Percentiles rank a stretch among this genome's conserved stretches.
Conservation (phyloP, 495 filamentous ascomycete species). For the Xylaria venustula region DNA sequence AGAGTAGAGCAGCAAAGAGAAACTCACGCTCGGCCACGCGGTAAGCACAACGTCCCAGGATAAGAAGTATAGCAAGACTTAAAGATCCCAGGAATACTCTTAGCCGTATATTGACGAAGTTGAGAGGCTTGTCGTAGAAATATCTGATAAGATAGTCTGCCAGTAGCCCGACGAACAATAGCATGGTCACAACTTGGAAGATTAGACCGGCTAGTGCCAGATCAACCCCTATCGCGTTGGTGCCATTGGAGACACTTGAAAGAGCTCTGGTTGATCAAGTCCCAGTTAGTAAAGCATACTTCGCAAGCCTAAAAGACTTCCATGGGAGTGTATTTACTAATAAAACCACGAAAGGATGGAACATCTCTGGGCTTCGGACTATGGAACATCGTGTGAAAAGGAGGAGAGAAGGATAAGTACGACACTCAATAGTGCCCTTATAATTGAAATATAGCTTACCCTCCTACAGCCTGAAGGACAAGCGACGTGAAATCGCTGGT, state of each 20-base stretch:
- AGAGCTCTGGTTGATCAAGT: constrained; percentile 35
- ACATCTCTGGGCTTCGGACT: no score
- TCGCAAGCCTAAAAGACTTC: no score
- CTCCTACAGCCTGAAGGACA: constrained; percentile 50
- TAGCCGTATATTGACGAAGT: constrained; percentile 19
- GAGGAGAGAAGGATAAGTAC: not conserved
- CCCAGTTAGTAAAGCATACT: no score
- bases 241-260: constrained; percentile 24
- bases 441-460: not conserved
- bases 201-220: constrained; percentile 51
- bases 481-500: constrained; percentile 51
- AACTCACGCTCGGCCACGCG: constrained; percentile 44
- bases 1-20: not conserved
- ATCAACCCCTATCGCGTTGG: constrained; percentile 34
- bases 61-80: constrained; percentile 40
- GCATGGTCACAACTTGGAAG: constrained; percentile 45
- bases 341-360: no score
- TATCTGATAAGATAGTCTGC: constrained; percentile 44
- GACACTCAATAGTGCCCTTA: not conserved
- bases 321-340: no score
- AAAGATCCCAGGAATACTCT: constrained; percentile 48
- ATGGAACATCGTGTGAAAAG: not conserved
- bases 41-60: constrained; percentile 48
- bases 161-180: constrained; percentile 41
- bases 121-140: constrained; percentile 9